Evolutionary conservation across 1,139 yeast species (phyloP).

Genomic region (Hyphopichia khmerensis): DNA sequence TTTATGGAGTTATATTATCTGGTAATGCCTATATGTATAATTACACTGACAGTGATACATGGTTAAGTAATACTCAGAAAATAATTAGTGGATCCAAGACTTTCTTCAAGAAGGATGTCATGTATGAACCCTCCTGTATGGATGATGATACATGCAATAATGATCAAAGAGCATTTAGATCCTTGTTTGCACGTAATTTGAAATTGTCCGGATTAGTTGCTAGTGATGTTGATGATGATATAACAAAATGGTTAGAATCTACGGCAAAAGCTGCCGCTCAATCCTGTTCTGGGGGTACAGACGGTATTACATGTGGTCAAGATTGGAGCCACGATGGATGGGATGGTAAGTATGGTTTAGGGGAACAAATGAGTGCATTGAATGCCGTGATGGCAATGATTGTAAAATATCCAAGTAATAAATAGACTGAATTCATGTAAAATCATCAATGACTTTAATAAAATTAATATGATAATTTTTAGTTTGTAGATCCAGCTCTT

Average conservation of each 20-base stretch:
- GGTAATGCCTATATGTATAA: constrained; percentile 86
- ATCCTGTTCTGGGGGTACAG: constrained; percentile 83
- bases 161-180: constrained; percentile 89
- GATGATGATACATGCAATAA: constrained; percentile 63
- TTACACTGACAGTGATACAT: constrained; percentile 61
- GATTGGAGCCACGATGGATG: constrained; percentile 66
- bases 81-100: constrained; percentile 48
- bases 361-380: constrained; percentile 89
- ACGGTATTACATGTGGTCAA: constrained; percentile 87
- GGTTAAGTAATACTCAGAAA: constrained; percentile 62
- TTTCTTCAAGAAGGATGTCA: constrained; percentile 50
- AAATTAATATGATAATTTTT: background rate
- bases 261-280: constrained; percentile 80
- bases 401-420: background rate
- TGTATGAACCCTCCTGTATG: constrained; percentile 86
- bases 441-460: too few species aligned
- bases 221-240: constrained; percentile 55
- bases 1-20: constrained; percentile 73
- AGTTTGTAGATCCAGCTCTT: background rate
- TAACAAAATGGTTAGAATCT: constrained; percentile 51
- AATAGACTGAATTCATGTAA: background rate
- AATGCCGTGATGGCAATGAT: constrained; percentile 53
- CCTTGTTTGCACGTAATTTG: constrained; percentile 72
- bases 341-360: constrained; percentile 85
- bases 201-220: constrained; percentile 72